Evolutionary conservation across 306 rosid genomes (phyloP), one percentile per base, ranked within the genome.

Genomic region (Acacia melanoxylon): DNA sequence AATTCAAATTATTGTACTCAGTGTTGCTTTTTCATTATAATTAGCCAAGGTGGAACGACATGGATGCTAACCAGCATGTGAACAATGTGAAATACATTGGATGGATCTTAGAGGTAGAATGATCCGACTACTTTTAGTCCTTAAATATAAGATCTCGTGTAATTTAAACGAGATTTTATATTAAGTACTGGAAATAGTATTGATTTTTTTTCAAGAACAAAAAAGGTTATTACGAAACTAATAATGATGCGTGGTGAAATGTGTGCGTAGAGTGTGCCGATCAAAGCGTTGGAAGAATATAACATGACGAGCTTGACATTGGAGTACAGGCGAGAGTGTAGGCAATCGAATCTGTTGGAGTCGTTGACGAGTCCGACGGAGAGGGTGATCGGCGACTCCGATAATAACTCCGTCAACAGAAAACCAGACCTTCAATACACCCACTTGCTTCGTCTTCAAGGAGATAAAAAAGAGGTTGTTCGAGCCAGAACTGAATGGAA

Each of bases 1-100:
- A 3, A 44, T 69, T 25, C 68, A 10, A 58, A 61, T 61, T 24
- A 8, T 46, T 72, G 52, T 41, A 51, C 41, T 71, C 20, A 78
- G 15, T 49, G 10, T 14, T 72, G 45, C 10, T 12, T 14, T 61
- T 24, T n/a, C 31, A 65, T 35, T 88, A 93, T 27, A 68, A 68
- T 69, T 89, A 95, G 98, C 98, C 99, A 17, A 92, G 98, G 88
- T 93, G 99, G 99, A 95, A 90, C 27, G 99, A 95, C 83, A 93
- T 95, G 98, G 97, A 95, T 83, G 99, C 91, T 48, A 95, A 95
- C 83, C 99, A 93, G 75, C 99, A 95, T 44, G 99, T 95, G 9
- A 95, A 95, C 88, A 95, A 95, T 74, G 99, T 93, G 58, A 95
- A 89, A 84, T 95, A 93, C 89, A 95, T 95, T 3, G 97, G 94